These are phyloP conservation scores for Phytophthora syringae DNA, from an alignment of 352 stramenopile species.

Conservation along the genomic window DNA sequence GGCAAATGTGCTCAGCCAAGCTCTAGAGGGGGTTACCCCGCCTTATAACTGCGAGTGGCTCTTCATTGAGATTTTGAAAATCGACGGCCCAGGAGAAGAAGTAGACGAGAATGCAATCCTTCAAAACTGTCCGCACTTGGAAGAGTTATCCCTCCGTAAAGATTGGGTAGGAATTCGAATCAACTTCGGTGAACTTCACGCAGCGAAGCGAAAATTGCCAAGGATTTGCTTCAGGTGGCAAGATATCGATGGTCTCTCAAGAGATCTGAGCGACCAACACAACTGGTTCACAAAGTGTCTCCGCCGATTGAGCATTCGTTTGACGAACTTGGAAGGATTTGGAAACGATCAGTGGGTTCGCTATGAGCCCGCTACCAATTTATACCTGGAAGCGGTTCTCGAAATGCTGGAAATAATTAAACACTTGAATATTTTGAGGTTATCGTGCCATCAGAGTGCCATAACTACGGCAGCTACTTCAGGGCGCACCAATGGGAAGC, in stretches of 20 bases:
- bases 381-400: constrained; percentile 10
- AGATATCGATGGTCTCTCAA: constrained; percentile 4
- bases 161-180: constrained; percentile 2
- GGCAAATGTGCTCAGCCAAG: background rate
- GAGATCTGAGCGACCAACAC: constrained; percentile 6
- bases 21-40: constrained; percentile 9
- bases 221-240: constrained; percentile 12
- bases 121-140: constrained; percentile 8
- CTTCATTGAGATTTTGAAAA: constrained; percentile 10
- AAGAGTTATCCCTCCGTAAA: constrained; percentile 13
- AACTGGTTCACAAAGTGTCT: constrained; percentile 9
- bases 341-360: constrained; percentile 2
- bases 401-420: too few relatives aligned
- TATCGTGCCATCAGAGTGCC: constrained; percentile 1
- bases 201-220: background rate
- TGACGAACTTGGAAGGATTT: constrained; percentile 5
- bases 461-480: constrained; percentile 14
- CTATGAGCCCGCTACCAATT: background rate
- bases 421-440: too few relatives aligned
- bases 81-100: background rate
- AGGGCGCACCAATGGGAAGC: constrained; percentile 7
- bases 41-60: constrained; percentile 1
- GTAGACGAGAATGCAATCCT: constrained; percentile 15
- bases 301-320: constrained; percentile 6
- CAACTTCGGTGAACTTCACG: constrained; percentile 18